These are phyloP conservation scores for Pythium coloratum DNA, from an alignment of 352 stramenopile species.

Conservation along the genomic window DNA sequence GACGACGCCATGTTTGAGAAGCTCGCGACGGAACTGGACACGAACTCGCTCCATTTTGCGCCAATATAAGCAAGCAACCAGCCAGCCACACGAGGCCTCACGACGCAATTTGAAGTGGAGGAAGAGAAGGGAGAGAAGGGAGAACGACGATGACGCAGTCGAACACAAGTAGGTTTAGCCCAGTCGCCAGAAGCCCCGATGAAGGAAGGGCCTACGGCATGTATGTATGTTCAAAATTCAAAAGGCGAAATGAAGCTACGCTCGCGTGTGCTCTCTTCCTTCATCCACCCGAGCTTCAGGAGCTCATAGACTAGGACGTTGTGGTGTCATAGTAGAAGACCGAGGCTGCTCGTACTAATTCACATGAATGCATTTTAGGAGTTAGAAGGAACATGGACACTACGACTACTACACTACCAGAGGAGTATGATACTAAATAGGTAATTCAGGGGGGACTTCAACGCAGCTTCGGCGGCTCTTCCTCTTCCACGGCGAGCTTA, in stretches of 20 bases:
- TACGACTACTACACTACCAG: no score
- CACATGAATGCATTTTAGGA: constrained; percentile 3
- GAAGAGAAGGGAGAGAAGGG: background rate
- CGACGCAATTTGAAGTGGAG: background rate
- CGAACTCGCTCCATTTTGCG: constrained; percentile 43
- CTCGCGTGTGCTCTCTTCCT: background rate
- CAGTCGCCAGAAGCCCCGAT: no score
- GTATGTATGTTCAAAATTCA: constrained; percentile 1
- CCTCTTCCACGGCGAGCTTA: background rate
- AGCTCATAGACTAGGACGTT: no score
- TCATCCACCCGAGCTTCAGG: background rate
- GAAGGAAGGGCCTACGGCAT: background rate
- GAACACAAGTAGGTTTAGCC: background rate
- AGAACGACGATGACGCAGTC: background rate
- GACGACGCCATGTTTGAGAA: constrained; percentile 48
- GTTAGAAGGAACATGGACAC: background rate
- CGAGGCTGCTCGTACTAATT: background rate
- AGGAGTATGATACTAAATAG: background rate
- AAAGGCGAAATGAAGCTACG: background rate
- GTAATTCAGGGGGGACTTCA: background rate
- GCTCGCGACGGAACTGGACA: constrained; percentile 40
- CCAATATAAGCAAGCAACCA: constrained; percentile 29
- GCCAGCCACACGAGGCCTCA: background rate
- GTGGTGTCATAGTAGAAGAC: no score
- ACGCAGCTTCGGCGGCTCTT: background rate